Conservation (phyloP, 2,329 filamentous ascomycete species). For the Penicillium sp. region DNA sequence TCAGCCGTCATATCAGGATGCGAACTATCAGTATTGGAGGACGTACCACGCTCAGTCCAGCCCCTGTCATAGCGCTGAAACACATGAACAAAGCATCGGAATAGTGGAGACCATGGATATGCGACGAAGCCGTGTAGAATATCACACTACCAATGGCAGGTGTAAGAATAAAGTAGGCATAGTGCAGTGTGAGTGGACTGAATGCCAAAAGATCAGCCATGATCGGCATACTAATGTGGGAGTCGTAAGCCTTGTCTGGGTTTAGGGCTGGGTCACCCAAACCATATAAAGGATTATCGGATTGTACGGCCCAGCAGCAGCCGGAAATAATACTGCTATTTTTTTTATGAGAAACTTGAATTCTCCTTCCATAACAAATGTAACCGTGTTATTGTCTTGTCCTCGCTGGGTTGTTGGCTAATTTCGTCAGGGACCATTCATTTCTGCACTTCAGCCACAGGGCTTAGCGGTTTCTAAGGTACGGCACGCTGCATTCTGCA, state of each 20-base stretch:
- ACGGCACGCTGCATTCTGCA: not conserved
- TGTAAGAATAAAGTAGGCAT: not conserved
- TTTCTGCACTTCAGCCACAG: not conserved
- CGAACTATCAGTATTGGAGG: not conserved
- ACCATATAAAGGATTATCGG: not conserved
- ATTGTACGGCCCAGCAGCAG: not conserved
- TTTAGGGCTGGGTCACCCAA: not conserved
- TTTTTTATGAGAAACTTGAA: not conserved
- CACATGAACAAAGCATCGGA: not conserved
- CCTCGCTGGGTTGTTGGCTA: not conserved
- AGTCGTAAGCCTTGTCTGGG: not conserved
- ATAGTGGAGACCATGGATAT: not conserved
- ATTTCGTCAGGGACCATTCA: not conserved
- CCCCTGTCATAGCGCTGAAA: not conserved
- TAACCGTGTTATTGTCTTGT: not conserved
- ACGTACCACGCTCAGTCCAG: not conserved
- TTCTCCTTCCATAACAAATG: not conserved
- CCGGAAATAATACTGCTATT: not conserved
- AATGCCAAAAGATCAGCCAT: not conserved
- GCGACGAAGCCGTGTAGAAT: not conserved
- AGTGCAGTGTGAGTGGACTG: not conserved
- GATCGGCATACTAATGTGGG: not conserved
- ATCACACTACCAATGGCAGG: not conserved
- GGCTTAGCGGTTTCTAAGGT: not conserved
- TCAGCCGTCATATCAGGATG: not conserved